These are phyloP conservation scores for Vaccinium myrtillus DNA, from an alignment of 148 eudicot genomes.

Conservation along the genomic window DNA sequence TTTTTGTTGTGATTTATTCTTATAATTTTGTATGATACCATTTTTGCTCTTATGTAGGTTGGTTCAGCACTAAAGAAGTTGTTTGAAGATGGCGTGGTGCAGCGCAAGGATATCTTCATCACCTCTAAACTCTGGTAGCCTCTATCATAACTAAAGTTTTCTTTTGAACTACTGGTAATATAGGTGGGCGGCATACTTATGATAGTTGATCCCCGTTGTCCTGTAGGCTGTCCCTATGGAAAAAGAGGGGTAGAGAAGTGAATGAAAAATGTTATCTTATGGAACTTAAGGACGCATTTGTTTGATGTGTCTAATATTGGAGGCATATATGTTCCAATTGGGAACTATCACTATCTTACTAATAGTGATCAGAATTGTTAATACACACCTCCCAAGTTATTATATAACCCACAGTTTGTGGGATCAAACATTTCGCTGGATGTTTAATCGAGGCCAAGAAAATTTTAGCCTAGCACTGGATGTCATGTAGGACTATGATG, in stretches of 20 bases:
- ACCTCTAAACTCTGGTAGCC: slow-evolving; percentile 65
- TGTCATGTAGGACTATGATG: too few relatives aligned
- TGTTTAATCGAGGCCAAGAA: too few relatives aligned
- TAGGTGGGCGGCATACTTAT: neutral
- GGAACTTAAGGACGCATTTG: neutral
- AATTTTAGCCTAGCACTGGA: too few relatives aligned
- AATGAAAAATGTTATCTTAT: neutral
- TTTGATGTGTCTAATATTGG: too few relatives aligned
- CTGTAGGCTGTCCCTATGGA: neutral
- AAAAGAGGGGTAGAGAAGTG: neutral
- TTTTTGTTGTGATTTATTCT: neutral
- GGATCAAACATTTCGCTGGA: too few relatives aligned
- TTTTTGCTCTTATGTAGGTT: slow-evolving; percentile 23
- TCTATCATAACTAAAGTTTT: neutral
- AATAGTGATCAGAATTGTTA: too few relatives aligned
- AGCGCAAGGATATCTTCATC: slow-evolving; percentile 53
- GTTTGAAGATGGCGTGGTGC: slow-evolving; percentile 49
- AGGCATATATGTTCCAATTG: too few relatives aligned
- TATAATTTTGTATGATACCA: neutral
- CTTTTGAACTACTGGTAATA: neutral
- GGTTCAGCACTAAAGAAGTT: slow-evolving; percentile 52
- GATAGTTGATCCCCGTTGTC: neutral
- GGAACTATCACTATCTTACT: too few relatives aligned
- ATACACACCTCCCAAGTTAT: too few relatives aligned
- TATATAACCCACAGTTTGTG: too few relatives aligned